phyloP scores from a whole-genome alignment of 495 filamentous ascomycete genomes.

The Aspergillus sclerotioniger region DNA sequence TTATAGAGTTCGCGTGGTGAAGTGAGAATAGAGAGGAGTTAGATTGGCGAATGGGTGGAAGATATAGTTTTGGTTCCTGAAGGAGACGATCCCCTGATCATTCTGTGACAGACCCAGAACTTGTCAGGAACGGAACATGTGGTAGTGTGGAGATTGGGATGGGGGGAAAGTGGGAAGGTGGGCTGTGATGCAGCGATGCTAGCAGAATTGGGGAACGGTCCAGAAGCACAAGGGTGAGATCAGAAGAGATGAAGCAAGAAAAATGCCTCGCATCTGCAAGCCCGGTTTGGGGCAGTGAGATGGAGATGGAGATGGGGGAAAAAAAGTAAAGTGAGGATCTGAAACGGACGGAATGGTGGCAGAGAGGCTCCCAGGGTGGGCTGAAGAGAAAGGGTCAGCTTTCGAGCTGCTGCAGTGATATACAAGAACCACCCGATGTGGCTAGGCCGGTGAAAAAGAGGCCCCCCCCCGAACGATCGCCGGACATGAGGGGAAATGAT shows the following conservation, averaged over 20 bases:
- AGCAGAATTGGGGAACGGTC: slow-evolving; percentile 14
- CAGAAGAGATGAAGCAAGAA: slow-evolving; percentile 11
- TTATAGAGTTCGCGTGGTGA: slow-evolving; percentile 16
- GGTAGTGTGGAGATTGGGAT: slow-evolving; percentile 23
- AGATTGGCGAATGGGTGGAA: slow-evolving; percentile 21
- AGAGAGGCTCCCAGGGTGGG: slow-evolving; percentile 2
- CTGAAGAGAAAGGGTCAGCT: slow-evolving; percentile 1
- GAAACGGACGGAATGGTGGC: slow-evolving; percentile 15
- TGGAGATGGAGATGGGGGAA: not conserved
- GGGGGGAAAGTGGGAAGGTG: slow-evolving; percentile 18
- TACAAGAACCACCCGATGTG: slow-evolving; percentile 1
- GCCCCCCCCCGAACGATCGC: slow-evolving; percentile 1
- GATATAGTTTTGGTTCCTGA: slow-evolving; percentile 22
- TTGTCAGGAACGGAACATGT: slow-evolving; percentile 18
- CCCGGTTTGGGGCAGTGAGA: slow-evolving; percentile 15
- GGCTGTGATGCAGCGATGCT: slow-evolving; percentile 25
- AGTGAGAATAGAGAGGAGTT: slow-evolving; percentile 16
- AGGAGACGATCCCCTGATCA: slow-evolving; percentile 17
- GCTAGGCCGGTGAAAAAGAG: not conserved
- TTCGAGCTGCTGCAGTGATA: not conserved
- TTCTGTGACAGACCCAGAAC: slow-evolving; percentile 11
- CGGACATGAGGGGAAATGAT: not conserved
- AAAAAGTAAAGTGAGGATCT: slow-evolving; percentile 13
- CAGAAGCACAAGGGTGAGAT: slow-evolving; percentile 10
- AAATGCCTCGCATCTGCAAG: slow-evolving; percentile 22